phyloP scores from a whole-genome alignment of 176 grass and related monocot genomes.

The Rhynchospora tenuis region DNA sequence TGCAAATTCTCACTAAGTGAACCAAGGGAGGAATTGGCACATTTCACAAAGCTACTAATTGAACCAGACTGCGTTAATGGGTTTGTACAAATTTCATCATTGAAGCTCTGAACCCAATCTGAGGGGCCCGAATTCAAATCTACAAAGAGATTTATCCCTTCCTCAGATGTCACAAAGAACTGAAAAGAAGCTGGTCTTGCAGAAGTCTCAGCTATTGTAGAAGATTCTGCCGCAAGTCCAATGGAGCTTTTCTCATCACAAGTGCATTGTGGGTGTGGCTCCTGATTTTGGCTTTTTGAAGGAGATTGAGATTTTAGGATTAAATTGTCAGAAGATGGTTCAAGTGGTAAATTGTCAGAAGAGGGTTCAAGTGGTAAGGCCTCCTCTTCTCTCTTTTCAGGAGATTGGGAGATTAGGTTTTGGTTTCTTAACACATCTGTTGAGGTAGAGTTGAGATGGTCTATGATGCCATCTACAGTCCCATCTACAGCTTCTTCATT shows the following conservation, averaged over 20 bases:
- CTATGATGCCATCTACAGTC: not conserved
- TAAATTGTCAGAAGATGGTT: not conserved
- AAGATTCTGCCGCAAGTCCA: not conserved
- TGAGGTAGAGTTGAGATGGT: not conserved
- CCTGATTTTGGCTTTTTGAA: not conserved
- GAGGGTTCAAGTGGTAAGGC: not conserved
- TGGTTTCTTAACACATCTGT: not conserved
- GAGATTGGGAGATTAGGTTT: not conserved
- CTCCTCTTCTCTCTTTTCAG: not conserved
- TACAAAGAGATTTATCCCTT: slow-evolving; percentile 68
- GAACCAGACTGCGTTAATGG: slow-evolving; percentile 28
- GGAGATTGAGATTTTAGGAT: not conserved
- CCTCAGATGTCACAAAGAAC: slow-evolving; percentile 70
- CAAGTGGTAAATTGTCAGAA: not conserved
- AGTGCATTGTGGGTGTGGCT: not conserved
- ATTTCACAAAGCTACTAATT: slow-evolving; percentile 42
- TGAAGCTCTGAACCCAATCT: slow-evolving; percentile 50
- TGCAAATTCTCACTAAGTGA: slow-evolving; percentile 51
- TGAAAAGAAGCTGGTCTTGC: slow-evolving; percentile 49
- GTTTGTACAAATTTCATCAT: slow-evolving; percentile 32
- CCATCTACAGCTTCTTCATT: not conserved
- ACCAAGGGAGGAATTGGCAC: slow-evolving; percentile 60
- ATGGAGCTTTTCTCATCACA: not conserved
- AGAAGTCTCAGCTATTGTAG: slow-evolving; percentile 10
- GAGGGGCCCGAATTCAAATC: slow-evolving; percentile 64